A percentile compares a stretch with the other conserved stretches of the same genome.
Evolutionary conservation across 2,329 filamentous ascomycete genomes (phyloP).

Genomic region (Neonectria hederae): DNA sequence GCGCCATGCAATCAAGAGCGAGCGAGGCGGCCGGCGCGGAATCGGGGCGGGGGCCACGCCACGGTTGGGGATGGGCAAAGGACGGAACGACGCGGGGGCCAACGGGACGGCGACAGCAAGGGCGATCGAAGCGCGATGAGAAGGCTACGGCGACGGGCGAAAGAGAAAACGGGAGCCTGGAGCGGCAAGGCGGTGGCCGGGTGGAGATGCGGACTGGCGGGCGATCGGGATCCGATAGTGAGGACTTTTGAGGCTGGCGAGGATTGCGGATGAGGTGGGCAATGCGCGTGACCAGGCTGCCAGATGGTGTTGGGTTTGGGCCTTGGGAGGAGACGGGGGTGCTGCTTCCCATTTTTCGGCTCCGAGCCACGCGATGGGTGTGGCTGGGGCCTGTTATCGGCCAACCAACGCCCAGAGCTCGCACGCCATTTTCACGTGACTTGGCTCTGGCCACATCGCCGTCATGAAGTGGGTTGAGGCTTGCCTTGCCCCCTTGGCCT

Average conservation of each 20-base stretch:
- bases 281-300: conserved; percentile 51
- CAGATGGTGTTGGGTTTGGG: conserved; percentile 46
- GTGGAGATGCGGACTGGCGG: conserved; percentile 30
- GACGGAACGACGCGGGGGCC: conserved; percentile 27
- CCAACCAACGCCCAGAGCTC: conserved; percentile 26
- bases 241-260: conserved; percentile 46
- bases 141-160: conserved; percentile 29
- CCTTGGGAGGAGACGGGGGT: conserved; percentile 32
- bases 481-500: conserved; percentile 29
- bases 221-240: conserved; percentile 37
- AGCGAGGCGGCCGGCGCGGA: conserved; percentile 29
- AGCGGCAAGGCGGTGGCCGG: conserved; percentile 26
- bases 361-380: conserved; percentile 36
- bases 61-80: conserved; percentile 29
- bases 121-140: conserved; percentile 28
- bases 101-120: conserved; percentile 26
- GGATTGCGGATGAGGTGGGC: conserved; percentile 47
- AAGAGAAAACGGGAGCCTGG: conserved; percentile 22
- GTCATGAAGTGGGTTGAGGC: conserved; percentile 26
- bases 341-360: conserved; percentile 28
- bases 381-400: conserved; percentile 33
- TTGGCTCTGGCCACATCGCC: conserved; percentile 30
- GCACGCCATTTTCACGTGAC: conserved; percentile 24
- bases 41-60: conserved; percentile 36
- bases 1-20: conserved; percentile 46